Evolutionary conservation across 148 eudicot species (phyloP), one percentile per base, ranked within the genome.

Genomic region (Rhododendron henanense): DNA sequence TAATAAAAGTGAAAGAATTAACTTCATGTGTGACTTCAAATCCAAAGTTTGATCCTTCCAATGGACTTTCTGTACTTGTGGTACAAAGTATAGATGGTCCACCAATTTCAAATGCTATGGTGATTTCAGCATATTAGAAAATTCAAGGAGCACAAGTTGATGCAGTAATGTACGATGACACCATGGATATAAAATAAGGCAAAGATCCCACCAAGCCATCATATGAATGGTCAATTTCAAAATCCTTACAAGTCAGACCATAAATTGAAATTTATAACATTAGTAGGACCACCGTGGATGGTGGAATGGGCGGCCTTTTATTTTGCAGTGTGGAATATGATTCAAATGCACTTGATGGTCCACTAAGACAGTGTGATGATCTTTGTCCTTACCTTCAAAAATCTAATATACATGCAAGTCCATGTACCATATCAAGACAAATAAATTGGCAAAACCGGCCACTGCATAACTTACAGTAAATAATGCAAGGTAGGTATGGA

Each of bases 401-500:
- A 53, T 31, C 59, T 19, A 85, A 31, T 35, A 23, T 5, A 61
- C 28, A 57, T 63, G 55, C 77, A 63, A 84, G 19, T 35, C 44
- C 35, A 55, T 71, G 50, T 76, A 61, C 11, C 33, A 21, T 79
- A 61, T 79, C 65, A n/a, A 85, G 73, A 41, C 18, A 5, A 65
- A n/a, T 63, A 63, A 63, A 63, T 44, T 21, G 35, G 6, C 6
- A n/a, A 48, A 84, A 73, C 5, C 44, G 50, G 78, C 69, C 85
- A 85, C 77, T 79, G 78, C 85, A 55, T 10, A 83, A 41, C 75
- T 65, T 71, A 79, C 81, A 53, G 84, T 7, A n/a, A 85, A 81
- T 81, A 67, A 61, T 85, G 88, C 76, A 83, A 83, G 84, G 83
- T 50, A 84, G 91, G 90, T 81, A 87, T 90, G 93, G 86, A 73